Evolutionary conservation across 768 basidiomycete genomes (phyloP), one percentile per base, ranked within the genome.

Genomic region (Panellus pusillus): DNA sequence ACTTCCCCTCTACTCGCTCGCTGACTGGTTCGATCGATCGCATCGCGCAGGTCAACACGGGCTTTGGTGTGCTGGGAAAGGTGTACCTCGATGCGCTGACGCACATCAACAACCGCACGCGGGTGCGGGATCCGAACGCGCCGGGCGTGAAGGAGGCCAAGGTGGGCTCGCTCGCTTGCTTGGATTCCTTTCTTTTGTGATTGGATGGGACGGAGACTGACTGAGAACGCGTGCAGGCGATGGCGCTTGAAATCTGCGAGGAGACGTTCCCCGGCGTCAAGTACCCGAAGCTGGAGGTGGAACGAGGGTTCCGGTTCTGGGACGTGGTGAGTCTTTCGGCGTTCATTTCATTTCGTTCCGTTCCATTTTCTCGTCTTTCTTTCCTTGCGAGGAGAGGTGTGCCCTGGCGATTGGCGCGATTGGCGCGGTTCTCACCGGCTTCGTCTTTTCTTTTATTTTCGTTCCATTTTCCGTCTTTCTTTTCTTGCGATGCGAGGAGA

Each of bases 281-380:
- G 77, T 70, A 65, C 52, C 92, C 95, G 4, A 84, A 87, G 72
- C 74, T 75, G 56, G 96, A 98, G 78, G 89, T 99, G 54, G 93
- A 97, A 71, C 76, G 96, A 45, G 96, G 96, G 6, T 98, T 99
- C 79, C 79, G 96, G 65, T 99, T 98, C 79, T 99, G 96, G 96
- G 93, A 98, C 68, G 81, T 95, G 71, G 95, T 97, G 67, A 74
- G 93, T 83, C 40, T 51, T 53, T 47, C 24, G 24, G 24, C 24
- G 24, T 24, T 24, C 24, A 24, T 61, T 48, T 40, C 57, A 50
- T 35, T 55, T 35, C 24, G 6, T 61, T 48, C 38, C 57, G 48
- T 35, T 55, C 31, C 50, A 53, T 50, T 45, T 52, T 43, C 50
- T 45, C 19, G 53, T 61, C 45, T 51, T 45, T 40, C 54, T 20